Base-by-base conservation (phyloP, 140 eudicot species). In the Senecio squalidus region DNA sequence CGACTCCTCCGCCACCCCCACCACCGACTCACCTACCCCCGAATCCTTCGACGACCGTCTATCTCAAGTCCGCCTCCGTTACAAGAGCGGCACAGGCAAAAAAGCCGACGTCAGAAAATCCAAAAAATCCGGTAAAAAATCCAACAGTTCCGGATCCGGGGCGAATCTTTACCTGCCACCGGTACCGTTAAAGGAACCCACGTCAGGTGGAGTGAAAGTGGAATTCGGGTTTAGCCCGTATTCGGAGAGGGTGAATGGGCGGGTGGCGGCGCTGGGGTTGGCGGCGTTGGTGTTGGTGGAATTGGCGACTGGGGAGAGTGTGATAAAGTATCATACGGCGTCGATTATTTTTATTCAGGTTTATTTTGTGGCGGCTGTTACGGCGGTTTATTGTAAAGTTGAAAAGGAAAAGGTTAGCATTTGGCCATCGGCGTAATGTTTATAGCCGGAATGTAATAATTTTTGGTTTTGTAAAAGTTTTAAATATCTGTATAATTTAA, bases 201-300 rank as follows among this genome's bases (percentile, higher is more conserved):
- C 51, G 0, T 90, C 98, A 13, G 94, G 81, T 28, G 95, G 95
- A 6, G 0, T 90, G 73, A 76, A 78, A 51, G 98, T 90, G 78
- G 98, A 90, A 13, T 90, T 90, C 80, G 98, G 98, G 80, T 90
- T 90, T 55, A 86, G 75, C 56, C 94, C 90, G 65, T 90, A 78
- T 74, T 86, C 98, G 58, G 98, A 90, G 69, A 72, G 83, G 77
- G 72, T 76, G 11, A 90, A 90, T 20, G 98, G 98, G 36, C 77
- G 95, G 49, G 67, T 81, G 16, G 95, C 98, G 33, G 50, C 69
- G 23, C 81, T 90, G 23, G 98, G 98, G 41, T 13, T 90, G 57
- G 26, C 80, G 57, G 98, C 95, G 24, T 71, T 91, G 82, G 59
- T 91, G 67, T 22, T 81, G 73, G 98, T 91, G 81, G 98, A 91